Evolutionary conservation across 345 rosid genomes (phyloP), one percentile per base, ranked within the genome.

Genomic region (Erysimum cheiranthoides): DNA sequence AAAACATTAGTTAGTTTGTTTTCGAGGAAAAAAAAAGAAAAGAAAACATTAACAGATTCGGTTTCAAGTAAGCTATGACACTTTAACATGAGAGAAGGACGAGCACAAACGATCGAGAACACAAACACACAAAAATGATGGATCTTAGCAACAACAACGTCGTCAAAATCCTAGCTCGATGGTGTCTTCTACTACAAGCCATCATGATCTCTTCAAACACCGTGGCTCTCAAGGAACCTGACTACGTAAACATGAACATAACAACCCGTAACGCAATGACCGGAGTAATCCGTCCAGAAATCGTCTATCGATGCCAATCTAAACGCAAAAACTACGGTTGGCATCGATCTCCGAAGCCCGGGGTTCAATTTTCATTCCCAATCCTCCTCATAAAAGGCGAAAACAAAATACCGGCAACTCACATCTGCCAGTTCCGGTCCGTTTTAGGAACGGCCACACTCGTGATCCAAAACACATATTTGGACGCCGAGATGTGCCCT

Each of bases 291-390:
- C 81, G 70, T 10, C 52, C 65, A 2, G 73, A 73, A 45, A 42
- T 78, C 4, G 74, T 73, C 12, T 78, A 78, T 14, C 51, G 78
- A 59, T 78, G 78, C 64, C 65, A 66, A 8, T 78, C 81, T 4
- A 78, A 78, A 60, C 81, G 59, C 14, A 78, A 73, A 68, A 58
- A 78, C 21, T 78, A 78, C 13, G 78, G 81, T 9, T 78, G 78
- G 81, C 77, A 67, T 51, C 65, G 81, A 66, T 67, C 81, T 17
- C 6, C 8, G 7, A 52, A 66, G 18, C 74, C 78, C 51, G 81
- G 81, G 43, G 6, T 5, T 0, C 78, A 73, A 3, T 61, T 42
- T 45, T 40, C 81, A 34, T 73, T 78, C 51, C 70, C 65, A 28
- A 78, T 73, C 60, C 52, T 78, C 9, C 70, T 78, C 35, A 67